Conservation (phyloP, 2,329 filamentous ascomycete species). For the Paramyrothecium sp. region DNA sequence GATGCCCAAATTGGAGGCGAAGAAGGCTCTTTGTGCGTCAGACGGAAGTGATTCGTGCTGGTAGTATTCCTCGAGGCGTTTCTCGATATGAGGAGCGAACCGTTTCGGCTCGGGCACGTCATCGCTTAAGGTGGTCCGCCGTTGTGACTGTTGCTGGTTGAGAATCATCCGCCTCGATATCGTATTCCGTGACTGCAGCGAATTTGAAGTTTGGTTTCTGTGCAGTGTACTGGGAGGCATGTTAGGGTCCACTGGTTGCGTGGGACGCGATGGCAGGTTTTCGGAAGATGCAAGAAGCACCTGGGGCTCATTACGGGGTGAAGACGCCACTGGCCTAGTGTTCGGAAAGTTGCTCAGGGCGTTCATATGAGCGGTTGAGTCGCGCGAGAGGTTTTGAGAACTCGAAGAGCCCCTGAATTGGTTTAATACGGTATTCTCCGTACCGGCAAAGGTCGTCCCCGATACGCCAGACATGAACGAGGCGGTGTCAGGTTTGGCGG, state of each 20-base stretch:
- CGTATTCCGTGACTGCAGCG: conserved; percentile 16
- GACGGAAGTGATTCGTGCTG: conserved; percentile 45
- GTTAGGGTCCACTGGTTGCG: conserved; percentile 18
- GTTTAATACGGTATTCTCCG: conserved; percentile 19
- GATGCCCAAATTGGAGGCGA: conserved; percentile 53
- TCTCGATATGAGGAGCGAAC: conserved; percentile 48
- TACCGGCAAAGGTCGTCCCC: conserved; percentile 29
- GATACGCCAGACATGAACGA: conserved; percentile 30
- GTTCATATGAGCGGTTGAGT: conserved; percentile 5
- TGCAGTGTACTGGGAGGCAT: conserved; percentile 15
- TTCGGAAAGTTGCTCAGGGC: conserved; percentile 7
- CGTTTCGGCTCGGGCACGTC: conserved; percentile 40
- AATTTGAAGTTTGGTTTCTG: background rate
- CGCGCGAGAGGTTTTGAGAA: conserved; percentile 15
- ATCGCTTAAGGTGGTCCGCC: conserved; percentile 35
- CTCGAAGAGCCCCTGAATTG: conserved; percentile 17
- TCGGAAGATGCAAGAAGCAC: background rate
- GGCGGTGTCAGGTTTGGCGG: conserved; percentile 17
- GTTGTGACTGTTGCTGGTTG: conserved; percentile 42
- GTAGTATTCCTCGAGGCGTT: conserved; percentile 53
- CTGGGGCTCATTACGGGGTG: background rate
- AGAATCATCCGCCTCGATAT: conserved; percentile 40
- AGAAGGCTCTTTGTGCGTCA: conserved; percentile 48
- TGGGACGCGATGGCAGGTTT: conserved; percentile 11
- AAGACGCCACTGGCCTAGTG: conserved; percentile 12